Evolutionary conservation across 1,284 basidiomycete genomes (phyloP).

Genomic region (Tranzscheliella williamsii): DNA sequence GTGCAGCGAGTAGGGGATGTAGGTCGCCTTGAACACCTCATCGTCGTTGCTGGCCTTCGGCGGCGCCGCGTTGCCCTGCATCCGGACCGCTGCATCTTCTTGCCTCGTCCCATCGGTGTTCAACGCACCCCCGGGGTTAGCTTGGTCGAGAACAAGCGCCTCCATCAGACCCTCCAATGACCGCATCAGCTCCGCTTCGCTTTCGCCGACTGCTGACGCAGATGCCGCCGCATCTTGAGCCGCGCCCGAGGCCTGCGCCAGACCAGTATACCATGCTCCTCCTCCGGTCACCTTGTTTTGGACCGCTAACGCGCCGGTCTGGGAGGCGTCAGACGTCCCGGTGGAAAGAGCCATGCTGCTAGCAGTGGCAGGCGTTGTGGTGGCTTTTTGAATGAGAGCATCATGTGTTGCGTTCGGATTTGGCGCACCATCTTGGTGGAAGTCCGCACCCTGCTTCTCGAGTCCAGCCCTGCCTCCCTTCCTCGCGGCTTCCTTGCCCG

Average conservation of each 20-base stretch:
- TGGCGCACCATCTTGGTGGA: conserved; percentile 7
- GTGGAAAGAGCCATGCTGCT: too few species aligned
- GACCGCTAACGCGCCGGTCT: too few species aligned
- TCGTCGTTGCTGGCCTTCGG: conserved; percentile 18
- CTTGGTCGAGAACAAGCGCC: conserved; percentile 7
- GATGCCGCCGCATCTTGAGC: not conserved
- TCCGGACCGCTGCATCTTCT: too few species aligned
- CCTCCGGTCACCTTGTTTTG: conserved; percentile 19
- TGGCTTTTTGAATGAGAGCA: not conserved
- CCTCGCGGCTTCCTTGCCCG: conserved; percentile 6
- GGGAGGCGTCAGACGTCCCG: too few species aligned
- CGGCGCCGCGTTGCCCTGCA: too few species aligned
- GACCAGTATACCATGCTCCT: conserved; percentile 26
- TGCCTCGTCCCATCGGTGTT: too few species aligned
- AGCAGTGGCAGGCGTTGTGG: not conserved
- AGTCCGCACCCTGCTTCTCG: conserved; percentile 42
- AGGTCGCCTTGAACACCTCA: conserved; percentile 53
- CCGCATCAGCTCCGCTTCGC: conserved; percentile 36
- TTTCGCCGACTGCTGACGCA: conserved; percentile 21
- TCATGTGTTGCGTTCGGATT: conserved; percentile 20
- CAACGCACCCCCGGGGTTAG: too few species aligned
- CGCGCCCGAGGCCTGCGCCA: not conserved
- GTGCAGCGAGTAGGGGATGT: conserved; percentile 57
- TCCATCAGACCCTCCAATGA: conserved; percentile 38
- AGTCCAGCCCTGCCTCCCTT: conserved; percentile 44